These are phyloP conservation scores for Apiotrichum porosum DNA, from an alignment of 1,284 basidiomycete genomes.

Conservation along the genomic window DNA sequence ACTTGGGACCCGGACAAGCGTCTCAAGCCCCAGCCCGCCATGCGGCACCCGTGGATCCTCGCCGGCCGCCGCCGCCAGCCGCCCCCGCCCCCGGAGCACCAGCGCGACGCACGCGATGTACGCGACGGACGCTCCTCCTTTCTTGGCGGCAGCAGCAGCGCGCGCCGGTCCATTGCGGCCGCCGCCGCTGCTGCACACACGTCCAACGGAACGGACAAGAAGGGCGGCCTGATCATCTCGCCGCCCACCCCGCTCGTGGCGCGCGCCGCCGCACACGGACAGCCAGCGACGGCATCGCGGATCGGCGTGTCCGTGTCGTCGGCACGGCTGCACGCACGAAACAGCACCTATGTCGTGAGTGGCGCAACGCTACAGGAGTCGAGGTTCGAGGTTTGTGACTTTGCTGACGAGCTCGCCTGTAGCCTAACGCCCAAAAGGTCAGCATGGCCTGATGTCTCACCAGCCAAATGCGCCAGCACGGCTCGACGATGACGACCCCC, in stretches of 20 bases:
- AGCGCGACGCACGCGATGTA: neutral
- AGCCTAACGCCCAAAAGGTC: slow-evolving; percentile 21
- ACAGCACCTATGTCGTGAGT: slow-evolving; percentile 22
- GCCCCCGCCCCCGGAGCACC: slow-evolving; percentile 10
- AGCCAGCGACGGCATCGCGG: slow-evolving; percentile 15
- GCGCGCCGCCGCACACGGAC: slow-evolving; percentile 19
- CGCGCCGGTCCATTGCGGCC: slow-evolving; percentile 4
- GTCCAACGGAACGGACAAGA: slow-evolving; percentile 13
- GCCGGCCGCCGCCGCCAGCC: slow-evolving; percentile 54
- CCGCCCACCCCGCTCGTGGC: slow-evolving; percentile 45
- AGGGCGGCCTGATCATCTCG: slow-evolving; percentile 32
- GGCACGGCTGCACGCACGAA: slow-evolving; percentile 18
- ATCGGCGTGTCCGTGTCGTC: slow-evolving; percentile 19
- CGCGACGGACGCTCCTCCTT: slow-evolving; percentile 11
- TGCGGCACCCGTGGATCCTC: slow-evolving; percentile 84
- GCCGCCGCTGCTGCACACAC: neutral
- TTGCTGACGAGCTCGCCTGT: too few species aligned
- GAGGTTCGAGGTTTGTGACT: neutral
- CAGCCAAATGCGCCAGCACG: neutral
- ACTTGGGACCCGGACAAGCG: slow-evolving; percentile 97
- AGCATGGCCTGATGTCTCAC: slow-evolving; percentile 11
- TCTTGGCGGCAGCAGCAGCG: slow-evolving; percentile 3
- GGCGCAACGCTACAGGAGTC: neutral
- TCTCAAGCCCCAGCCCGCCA: slow-evolving; percentile 86
- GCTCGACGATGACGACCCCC: neutral